Conservation (phyloP, 2,329 filamentous ascomycete species). For the Paecilomyces variotii region DNA sequence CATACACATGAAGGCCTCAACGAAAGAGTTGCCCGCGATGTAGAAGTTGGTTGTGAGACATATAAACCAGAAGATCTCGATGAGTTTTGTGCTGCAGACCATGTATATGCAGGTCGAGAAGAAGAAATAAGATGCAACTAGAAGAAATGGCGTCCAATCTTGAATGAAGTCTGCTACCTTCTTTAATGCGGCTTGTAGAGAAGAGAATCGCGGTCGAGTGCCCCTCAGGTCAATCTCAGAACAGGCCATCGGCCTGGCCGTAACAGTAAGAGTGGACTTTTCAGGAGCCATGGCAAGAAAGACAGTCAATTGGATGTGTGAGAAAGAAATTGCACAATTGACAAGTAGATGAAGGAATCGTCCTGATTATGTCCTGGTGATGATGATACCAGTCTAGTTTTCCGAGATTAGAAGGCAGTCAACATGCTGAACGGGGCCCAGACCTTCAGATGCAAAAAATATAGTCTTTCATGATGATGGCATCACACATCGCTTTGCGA, state of each 20-base stretch:
- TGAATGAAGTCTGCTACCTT: constrained; percentile 16
- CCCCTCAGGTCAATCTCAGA: not conserved
- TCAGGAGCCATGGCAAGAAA: not conserved
- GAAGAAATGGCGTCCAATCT: constrained; percentile 34
- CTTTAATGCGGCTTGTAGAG: not conserved
- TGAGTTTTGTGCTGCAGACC: constrained; percentile 25
- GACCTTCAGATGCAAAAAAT: not conserved
- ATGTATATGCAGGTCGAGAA: constrained; percentile 35
- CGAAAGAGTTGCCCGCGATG: constrained; percentile 33
- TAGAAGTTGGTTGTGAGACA: constrained; percentile 38
- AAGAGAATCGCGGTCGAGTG: not conserved
- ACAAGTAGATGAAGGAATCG: not conserved
- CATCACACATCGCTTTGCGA: not conserved
- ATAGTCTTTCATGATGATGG: not conserved
- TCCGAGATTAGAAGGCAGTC: not conserved
- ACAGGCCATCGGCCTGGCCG: not conserved
- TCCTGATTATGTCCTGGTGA: not conserved
- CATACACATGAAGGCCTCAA: constrained; percentile 36
- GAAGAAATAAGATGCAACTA: constrained; percentile 33
- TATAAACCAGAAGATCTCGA: constrained; percentile 37
- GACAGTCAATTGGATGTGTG: not conserved
- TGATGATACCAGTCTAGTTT: not conserved
- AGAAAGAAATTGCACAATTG: not conserved
- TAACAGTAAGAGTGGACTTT: not conserved
- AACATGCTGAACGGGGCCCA: not conserved